Evolutionary conservation across 192 early-diverging fungal species (phyloP).

Genomic region (Backusella liffmaniae): DNA sequence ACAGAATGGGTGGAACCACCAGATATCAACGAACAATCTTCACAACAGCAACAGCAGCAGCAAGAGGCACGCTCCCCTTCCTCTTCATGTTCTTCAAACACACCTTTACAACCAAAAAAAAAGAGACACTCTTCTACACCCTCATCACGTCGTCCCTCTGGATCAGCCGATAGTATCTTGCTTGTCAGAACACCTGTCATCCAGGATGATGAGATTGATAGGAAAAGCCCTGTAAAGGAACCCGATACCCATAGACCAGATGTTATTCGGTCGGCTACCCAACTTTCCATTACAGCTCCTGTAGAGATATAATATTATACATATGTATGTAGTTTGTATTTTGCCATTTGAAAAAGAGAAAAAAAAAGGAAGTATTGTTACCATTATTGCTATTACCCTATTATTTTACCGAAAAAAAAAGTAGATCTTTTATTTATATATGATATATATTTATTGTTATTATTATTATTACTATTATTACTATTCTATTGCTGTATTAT

Average conservation of each 20-base stretch:
- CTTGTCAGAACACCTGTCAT: slow-evolving; percentile 12
- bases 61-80: background rate
- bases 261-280: slow-evolving; percentile 33
- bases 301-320: slow-evolving; percentile 25
- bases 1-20: slow-evolving; percentile 27
- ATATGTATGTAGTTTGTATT: background rate
- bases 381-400: background rate
- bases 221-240: slow-evolving; percentile 23
- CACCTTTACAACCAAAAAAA: background rate
- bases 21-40: slow-evolving; percentile 2
- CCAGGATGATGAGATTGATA: slow-evolving; percentile 12
- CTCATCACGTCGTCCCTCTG: slow-evolving; percentile 9
- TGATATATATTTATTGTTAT: background rate
- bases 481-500: background rate
- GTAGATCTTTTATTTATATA: background rate
- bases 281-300: slow-evolving; percentile 29
- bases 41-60: background rate
- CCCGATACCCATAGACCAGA: slow-evolving; percentile 32
- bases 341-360: background rate
- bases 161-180: slow-evolving; percentile 13
- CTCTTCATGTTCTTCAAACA: slow-evolving; percentile 7
- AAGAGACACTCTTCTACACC: background rate
- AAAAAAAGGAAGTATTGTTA: background rate
- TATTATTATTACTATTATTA: background rate
- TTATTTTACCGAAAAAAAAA: background rate